Percentiles rank a stretch among this genome's conserved stretches.
Evolutionary conservation across 2,329 filamentous ascomycete species (phyloP).

Genomic region (Colletotrichum viniferum): DNA sequence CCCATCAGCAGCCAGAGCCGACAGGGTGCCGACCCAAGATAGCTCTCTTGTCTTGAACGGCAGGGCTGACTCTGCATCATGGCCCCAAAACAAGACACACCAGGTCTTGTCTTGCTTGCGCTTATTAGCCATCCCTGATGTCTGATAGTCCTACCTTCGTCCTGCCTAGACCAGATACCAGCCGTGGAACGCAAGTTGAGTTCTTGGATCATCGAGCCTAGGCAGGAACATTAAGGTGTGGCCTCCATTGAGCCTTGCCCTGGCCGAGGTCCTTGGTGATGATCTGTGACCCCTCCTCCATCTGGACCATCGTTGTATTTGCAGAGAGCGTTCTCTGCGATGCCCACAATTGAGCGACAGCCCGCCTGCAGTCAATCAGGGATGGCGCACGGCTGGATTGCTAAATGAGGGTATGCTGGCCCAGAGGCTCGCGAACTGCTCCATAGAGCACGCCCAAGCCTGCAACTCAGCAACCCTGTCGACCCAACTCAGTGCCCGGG

Average conservation of each 20-base stretch:
- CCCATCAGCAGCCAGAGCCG: neutral
- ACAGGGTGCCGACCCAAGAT: conserved; percentile 11
- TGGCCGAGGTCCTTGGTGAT: neutral
- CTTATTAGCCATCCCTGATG: neutral
- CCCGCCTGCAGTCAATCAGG: neutral
- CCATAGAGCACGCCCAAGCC: neutral
- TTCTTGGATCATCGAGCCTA: neutral
- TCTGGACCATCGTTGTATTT: neutral
- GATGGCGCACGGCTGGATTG: conserved; percentile 3
- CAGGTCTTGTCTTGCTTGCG: neutral
- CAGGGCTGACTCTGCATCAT: conserved; percentile 16
- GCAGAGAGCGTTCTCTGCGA: neutral
- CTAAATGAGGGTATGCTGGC: conserved; percentile 15
- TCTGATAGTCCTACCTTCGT: neutral
- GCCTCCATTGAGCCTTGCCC: neutral
- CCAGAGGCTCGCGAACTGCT: conserved; percentile 11
- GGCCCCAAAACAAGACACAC: conserved; percentile 3
- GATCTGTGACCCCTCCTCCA: neutral
- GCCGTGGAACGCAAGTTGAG: neutral
- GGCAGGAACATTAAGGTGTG: neutral
- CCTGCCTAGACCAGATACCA: neutral
- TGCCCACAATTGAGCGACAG: conserved; percentile 2
- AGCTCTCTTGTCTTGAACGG: conserved; percentile 14
- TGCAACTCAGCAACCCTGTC: neutral
- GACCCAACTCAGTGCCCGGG: neutral